A percentile compares a stretch with the other conserved stretches of the same genome.
These are phyloP conservation scores for Metschnikowia peoriensis DNA, from an alignment of 805 yeast genomes.

Conservation along the genomic window DNA sequence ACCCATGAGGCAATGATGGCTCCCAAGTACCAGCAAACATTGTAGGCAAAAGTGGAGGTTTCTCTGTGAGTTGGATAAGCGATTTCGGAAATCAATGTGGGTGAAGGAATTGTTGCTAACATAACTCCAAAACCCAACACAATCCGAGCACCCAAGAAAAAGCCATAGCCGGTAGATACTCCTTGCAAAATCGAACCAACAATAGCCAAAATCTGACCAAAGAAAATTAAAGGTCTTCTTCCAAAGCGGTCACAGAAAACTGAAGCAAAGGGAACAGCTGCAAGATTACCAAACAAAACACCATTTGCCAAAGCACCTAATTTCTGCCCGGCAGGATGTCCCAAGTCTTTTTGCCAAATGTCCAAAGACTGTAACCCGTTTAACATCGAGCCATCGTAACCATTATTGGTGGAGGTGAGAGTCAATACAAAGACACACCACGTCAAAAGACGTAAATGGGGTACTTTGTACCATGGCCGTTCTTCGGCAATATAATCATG, in stretches of 20 bases:
- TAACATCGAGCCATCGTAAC: slow-evolving; percentile 34
- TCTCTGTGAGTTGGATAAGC: slow-evolving; percentile 45
- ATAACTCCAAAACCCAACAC: slow-evolving; percentile 48
- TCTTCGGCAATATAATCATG: slow-evolving; percentile 16
- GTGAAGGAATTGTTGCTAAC: slow-evolving; percentile 43
- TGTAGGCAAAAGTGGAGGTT: slow-evolving; percentile 38
- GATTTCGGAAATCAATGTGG: slow-evolving; percentile 50
- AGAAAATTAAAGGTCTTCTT: slow-evolving; percentile 33
- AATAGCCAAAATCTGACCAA: slow-evolving; percentile 27
- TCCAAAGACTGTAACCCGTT: slow-evolving; percentile 49
- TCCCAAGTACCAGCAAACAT: slow-evolving; percentile 53
- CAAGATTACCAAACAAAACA: slow-evolving; percentile 37
- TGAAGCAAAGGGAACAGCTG: slow-evolving; percentile 21
- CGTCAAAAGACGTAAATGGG: slow-evolving; percentile 39
- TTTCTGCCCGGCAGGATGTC: slow-evolving; percentile 20
- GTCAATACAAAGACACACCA: slow-evolving; percentile 39
- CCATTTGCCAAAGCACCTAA: slow-evolving; percentile 25
- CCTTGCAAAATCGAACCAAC: slow-evolving; percentile 42
- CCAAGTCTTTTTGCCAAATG: slow-evolving; percentile 40
- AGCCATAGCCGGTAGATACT: slow-evolving; percentile 29
- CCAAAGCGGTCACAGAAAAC: slow-evolving; percentile 37
- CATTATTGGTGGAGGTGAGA: slow-evolving; percentile 45
- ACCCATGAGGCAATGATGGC: slow-evolving; percentile 54
- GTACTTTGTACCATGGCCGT: slow-evolving; percentile 32
- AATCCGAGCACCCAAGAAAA: slow-evolving; percentile 45